Percentiles rank a stretch among this genome's conserved stretches.
Evolutionary conservation across 768 basidiomycete genomes (phyloP).

Genomic region (Boletus sp.): DNA sequence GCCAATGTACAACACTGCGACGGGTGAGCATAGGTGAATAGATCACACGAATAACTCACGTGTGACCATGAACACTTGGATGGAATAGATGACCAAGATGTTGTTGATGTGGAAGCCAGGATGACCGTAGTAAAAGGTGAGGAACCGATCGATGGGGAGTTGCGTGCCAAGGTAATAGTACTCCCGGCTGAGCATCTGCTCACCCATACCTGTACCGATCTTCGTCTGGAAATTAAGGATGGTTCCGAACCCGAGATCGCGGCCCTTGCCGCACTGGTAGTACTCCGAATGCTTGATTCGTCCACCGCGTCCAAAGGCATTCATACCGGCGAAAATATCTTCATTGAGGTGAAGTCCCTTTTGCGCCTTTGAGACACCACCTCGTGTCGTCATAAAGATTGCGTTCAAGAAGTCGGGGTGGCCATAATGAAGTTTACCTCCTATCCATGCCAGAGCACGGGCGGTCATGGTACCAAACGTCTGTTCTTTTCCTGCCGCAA

Average conservation of each 20-base stretch:
- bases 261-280: slow-evolving; percentile 99
- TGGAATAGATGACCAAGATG: slow-evolving; percentile 96
- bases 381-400: slow-evolving; percentile 97
- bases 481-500: slow-evolving; percentile 99
- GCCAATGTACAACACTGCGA: slow-evolving; percentile 85
- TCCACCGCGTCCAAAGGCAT: slow-evolving; percentile 95
- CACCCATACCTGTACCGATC: slow-evolving; percentile 99
- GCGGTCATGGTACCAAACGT: slow-evolving; percentile 99
- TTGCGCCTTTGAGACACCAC: slow-evolving; percentile 98
- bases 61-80: slow-evolving; percentile 96
- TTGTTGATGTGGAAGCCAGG: slow-evolving; percentile 99
- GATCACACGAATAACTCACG: slow-evolving; percentile 47
- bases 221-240: slow-evolving; percentile 99
- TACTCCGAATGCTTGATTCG: slow-evolving; percentile 99
- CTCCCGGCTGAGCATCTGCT: slow-evolving; percentile 99
- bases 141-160: slow-evolving; percentile 95
- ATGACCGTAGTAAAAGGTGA: slow-evolving; percentile 99
- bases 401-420: slow-evolving; percentile 99
- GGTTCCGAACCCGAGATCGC: slow-evolving; percentile 98
- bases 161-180: slow-evolving; percentile 99
- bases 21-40: slow-evolving; percentile 8
- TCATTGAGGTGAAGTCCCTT: slow-evolving; percentile 98
- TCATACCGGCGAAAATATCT: slow-evolving; percentile 99
- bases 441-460: slow-evolving; percentile 93
- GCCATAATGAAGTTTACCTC: slow-evolving; percentile 97